Conservation (phyloP, 371 early-diverging fungal species). For the Capillidium rhysosporum region DNA sequence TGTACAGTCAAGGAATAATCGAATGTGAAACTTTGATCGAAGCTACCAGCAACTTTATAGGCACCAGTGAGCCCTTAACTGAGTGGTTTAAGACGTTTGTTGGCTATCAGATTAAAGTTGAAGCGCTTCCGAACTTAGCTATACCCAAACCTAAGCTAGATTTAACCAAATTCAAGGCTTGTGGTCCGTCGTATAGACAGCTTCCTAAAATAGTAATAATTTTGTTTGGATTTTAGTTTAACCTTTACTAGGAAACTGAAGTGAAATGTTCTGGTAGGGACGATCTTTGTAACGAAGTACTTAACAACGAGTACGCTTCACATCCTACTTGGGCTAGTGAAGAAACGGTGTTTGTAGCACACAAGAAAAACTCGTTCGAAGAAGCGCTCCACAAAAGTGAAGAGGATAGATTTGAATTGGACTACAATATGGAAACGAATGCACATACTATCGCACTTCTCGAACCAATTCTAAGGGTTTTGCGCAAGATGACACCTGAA, state of each 20-base stretch:
- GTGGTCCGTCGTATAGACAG: slow-evolving; percentile 51
- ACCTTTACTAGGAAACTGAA: slow-evolving; percentile 20
- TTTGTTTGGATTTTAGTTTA: not conserved
- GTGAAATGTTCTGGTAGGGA: slow-evolving; percentile 74
- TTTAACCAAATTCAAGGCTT: slow-evolving; percentile 25
- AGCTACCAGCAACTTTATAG: slow-evolving; percentile 61
- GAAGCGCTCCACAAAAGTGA: slow-evolving; percentile 92
- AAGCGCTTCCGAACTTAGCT: slow-evolving; percentile 21
- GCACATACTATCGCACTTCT: slow-evolving; percentile 74
- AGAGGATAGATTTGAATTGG: slow-evolving; percentile 98
- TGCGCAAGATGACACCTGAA: slow-evolving; percentile 56
- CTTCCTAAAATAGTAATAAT: slow-evolving; percentile 39
- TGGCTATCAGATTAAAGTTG: slow-evolving; percentile 55
- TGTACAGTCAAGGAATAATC: slow-evolving; percentile 90
- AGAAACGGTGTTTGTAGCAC: slow-evolving; percentile 80
- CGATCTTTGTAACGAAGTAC: slow-evolving; percentile 70
- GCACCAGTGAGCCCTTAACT: slow-evolving; percentile 55
- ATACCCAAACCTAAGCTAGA: slow-evolving; percentile 33
- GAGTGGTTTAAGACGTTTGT: slow-evolving; percentile 88
- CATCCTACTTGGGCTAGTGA: slow-evolving; percentile 93
- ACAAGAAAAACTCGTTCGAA: slow-evolving; percentile 86
- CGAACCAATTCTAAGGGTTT: slow-evolving; percentile 62
- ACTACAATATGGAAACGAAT: slow-evolving; percentile 90
- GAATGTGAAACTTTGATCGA: slow-evolving; percentile 64
- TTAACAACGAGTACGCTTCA: slow-evolving; percentile 90